These are phyloP conservation scores for Platanthera zijinensis DNA, from an alignment of 106 monocot species.

Conservation along the genomic window DNA sequence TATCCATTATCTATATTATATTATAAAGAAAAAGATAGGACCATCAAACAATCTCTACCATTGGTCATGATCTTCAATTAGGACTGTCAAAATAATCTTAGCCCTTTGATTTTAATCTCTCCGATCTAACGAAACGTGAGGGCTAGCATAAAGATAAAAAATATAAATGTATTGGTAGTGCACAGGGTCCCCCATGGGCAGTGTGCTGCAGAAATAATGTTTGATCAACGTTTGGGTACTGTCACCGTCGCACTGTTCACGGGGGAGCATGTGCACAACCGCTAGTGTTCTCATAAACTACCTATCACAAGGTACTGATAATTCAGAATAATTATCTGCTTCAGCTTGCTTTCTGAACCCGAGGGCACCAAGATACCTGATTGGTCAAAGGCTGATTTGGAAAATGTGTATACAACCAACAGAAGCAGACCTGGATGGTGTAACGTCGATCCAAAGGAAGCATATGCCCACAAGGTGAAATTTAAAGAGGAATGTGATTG, in stretches of 20 bases:
- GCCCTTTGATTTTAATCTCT: too few species aligned
- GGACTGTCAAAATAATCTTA: too few species aligned
- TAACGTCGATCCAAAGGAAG: slow-evolving; percentile 74
- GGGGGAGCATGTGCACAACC: not conserved
- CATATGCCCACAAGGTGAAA: slow-evolving; percentile 55
- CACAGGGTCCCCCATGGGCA: too few species aligned
- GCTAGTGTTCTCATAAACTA: not conserved
- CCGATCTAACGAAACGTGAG: too few species aligned
- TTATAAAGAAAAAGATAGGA: too few species aligned
- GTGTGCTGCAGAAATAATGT: too few species aligned
- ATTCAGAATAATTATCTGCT: not conserved
- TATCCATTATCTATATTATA: not conserved
- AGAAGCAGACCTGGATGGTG: slow-evolving; percentile 76
- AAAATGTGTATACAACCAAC: slow-evolving; percentile 73
- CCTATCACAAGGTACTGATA: slow-evolving; percentile 1
- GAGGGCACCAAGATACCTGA: slow-evolving; percentile 36
- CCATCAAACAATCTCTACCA: too few species aligned
- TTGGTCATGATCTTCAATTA: too few species aligned
- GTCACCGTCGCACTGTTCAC: too few species aligned
- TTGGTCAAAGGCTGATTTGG: slow-evolving; percentile 58
- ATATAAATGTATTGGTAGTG: too few species aligned
- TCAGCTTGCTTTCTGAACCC: slow-evolving; percentile 43
- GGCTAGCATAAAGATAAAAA: too few species aligned
- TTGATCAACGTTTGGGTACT: too few species aligned
- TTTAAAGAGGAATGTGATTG: slow-evolving; percentile 87